phyloP scores from a whole-genome alignment of 805 yeast species.

The Spathaspora arborariae region DNA sequence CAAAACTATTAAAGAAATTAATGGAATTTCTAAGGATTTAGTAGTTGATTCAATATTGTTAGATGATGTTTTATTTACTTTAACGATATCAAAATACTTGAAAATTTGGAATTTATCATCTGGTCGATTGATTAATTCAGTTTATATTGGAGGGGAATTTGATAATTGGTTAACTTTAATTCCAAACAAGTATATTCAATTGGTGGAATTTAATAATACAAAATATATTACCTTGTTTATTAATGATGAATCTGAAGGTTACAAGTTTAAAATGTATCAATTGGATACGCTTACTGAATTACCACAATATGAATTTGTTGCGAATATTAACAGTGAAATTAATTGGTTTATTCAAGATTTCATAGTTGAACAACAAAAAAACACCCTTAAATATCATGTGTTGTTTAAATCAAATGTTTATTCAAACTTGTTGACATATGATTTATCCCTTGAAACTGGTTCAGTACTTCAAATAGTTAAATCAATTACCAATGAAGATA shows the following conservation, averaged over 20 bases:
- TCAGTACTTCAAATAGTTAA: constrained; percentile 10
- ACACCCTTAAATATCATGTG: constrained; percentile 23
- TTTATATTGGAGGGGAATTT: constrained; percentile 9
- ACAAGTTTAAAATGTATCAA: constrained; percentile 22
- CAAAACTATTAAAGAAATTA: constrained; percentile 10
- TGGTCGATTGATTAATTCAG: constrained; percentile 21
- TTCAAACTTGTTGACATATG: constrained; percentile 37
- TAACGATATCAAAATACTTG: constrained; percentile 51
- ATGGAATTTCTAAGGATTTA: constrained; percentile 7
- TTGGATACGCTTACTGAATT: constrained; percentile 6
- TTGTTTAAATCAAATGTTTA: constrained; percentile 66
- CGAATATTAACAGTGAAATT: not conserved
- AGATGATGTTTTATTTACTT: constrained; percentile 35
- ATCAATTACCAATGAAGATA: constrained; percentile 13
- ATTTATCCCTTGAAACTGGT: constrained; percentile 13
- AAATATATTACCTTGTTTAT: constrained; percentile 9
- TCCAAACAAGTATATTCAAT: constrained; percentile 28
- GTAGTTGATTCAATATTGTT: not conserved
- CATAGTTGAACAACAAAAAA: constrained; percentile 1
- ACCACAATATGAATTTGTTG: constrained; percentile 10
- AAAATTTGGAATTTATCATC: constrained; percentile 57
- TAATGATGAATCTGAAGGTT: constrained; percentile 12
- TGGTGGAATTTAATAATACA: constrained; percentile 8
- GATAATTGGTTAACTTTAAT: constrained; percentile 24
- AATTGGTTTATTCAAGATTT: constrained; percentile 47